These are phyloP conservation scores for Westerdykella sp. DNA, from an alignment of 2,329 filamentous ascomycete genomes.

Conservation along the genomic window DNA sequence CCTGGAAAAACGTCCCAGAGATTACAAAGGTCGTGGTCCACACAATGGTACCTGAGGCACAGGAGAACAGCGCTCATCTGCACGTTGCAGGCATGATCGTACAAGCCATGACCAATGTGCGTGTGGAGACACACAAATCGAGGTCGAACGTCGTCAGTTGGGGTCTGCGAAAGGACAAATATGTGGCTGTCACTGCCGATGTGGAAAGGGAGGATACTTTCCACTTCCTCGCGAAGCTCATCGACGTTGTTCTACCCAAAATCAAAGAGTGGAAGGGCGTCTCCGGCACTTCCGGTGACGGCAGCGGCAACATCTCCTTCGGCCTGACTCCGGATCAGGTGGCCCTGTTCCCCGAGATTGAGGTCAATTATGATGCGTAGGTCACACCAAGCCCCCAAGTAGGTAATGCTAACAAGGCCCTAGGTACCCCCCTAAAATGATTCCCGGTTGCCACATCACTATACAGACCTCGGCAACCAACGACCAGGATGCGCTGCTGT, in stretches of 20 bases:
- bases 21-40: slow-evolving; percentile 77
- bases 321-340: slow-evolving; percentile 72
- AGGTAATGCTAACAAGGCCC: background rate
- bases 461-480: slow-evolving; percentile 79
- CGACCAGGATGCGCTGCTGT: slow-evolving; percentile 74
- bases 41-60: slow-evolving; percentile 61
- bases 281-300: slow-evolving; percentile 73
- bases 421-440: slow-evolving; percentile 64
- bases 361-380: slow-evolving; percentile 87
- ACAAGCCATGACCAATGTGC: slow-evolving; percentile 76
- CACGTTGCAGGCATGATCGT: slow-evolving; percentile 78
- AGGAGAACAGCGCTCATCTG: slow-evolving; percentile 65
- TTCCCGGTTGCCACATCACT: slow-evolving; percentile 77
- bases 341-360: slow-evolving; percentile 84
- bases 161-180: slow-evolving; percentile 64
- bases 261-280: slow-evolving; percentile 94
- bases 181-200: slow-evolving; percentile 69
- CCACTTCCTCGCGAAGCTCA: slow-evolving; percentile 82
- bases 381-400: slow-evolving; percentile 31
- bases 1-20: slow-evolving; percentile 78
- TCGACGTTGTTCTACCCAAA: slow-evolving; percentile 84
- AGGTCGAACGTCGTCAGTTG: slow-evolving; percentile 69
- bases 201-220: slow-evolving; percentile 75
- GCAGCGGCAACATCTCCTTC: slow-evolving; percentile 78
- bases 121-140: slow-evolving; percentile 63